Evolutionary conservation across 768 basidiomycete genomes (phyloP), one percentile per base, ranked within the genome.

Genomic region (Thelephora ganbajun): DNA sequence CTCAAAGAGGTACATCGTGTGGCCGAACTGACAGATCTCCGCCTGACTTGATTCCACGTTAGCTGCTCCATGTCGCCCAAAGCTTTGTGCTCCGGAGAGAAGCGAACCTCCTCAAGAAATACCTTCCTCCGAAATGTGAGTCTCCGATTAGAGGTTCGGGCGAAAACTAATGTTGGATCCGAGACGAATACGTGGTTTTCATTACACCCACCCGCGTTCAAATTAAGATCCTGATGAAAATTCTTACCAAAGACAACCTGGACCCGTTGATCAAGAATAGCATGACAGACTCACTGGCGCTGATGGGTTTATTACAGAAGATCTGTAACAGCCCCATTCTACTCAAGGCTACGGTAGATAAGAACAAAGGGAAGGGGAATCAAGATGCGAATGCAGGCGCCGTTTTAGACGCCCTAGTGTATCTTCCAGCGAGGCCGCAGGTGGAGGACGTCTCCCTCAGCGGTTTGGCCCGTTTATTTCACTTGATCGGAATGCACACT

Each of bases 151-250:
- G 6, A 30, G 46, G 13, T 23, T 6, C 12, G 12, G 22, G 14
- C 18, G 16, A 23, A 14, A 22, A 11, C 43, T 19, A 23, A 35
- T 30, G 36, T n/a, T 47, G 30, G 14, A 18, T 16, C 22, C 22
- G 20, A 98, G 94, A 87, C 59, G 96, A 99, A 78, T 97, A 94
- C 59, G 85, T 94, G n/a, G 80, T 98, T n/a, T 98, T 98, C 61
- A 72, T 96, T 26, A 80, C 80, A 5, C 94, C 96, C 0, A 92
- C 91, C 0, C 44, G 64, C n/a, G 65, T 96, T 14, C 94, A 99
- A 56, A 62, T 87, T 5, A 68, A 75, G 11, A 82, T 98, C 56
- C 90, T 92, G 56, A 66, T 70, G 9, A 78, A 72, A 37, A 79
- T 97, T 11, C 73, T 99, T 6, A 70, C 77, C 23, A 79, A 81